Conservation (phyloP, 768 basidiomycete species). For the Hysterangium stoloniferum region DNA sequence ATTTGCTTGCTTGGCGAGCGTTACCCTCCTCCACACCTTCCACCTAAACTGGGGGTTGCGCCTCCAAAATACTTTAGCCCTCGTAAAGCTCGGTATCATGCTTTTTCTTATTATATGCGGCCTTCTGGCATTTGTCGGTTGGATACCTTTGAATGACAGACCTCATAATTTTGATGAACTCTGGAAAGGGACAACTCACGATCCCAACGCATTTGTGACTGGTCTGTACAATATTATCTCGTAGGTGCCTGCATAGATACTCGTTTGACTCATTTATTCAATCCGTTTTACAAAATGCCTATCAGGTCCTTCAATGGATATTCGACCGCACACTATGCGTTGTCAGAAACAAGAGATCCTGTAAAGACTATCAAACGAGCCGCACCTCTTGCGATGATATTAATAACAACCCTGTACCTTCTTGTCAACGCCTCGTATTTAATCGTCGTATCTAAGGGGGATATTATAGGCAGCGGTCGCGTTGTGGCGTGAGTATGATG, state of each 20-base stretch:
- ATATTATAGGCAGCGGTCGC: constrained; percentile 55
- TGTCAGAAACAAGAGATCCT: constrained; percentile 65
- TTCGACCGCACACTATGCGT: constrained; percentile 65
- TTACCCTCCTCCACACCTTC: constrained; percentile 49
- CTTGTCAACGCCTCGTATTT: constrained; percentile 68
- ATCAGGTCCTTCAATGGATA: constrained; percentile 66
- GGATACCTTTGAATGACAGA: neutral
- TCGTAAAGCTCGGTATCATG: constrained; percentile 54
- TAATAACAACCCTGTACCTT: constrained; percentile 54
- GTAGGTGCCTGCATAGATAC: too few relatives aligned
- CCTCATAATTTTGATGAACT: constrained; percentile 50
- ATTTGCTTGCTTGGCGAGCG: constrained; percentile 47
- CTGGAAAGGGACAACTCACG: constrained; percentile 52
- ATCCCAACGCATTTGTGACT: constrained; percentile 50
- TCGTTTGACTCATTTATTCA: neutral
- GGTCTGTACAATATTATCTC: constrained; percentile 68
- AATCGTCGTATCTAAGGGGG: constrained; percentile 60
- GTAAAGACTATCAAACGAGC: constrained; percentile 64
- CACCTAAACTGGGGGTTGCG: constrained; percentile 47
- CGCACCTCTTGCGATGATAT: constrained; percentile 55
- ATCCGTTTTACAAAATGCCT: neutral
- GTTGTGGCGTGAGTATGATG: constrained; percentile 53
- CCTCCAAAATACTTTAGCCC: constrained; percentile 55
- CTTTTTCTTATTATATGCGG: constrained; percentile 46
- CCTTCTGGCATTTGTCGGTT: constrained; percentile 24